Evolutionary conservation across 495 filamentous ascomycete species (phyloP).

Genomic region (Rusavskia elegans): DNA sequence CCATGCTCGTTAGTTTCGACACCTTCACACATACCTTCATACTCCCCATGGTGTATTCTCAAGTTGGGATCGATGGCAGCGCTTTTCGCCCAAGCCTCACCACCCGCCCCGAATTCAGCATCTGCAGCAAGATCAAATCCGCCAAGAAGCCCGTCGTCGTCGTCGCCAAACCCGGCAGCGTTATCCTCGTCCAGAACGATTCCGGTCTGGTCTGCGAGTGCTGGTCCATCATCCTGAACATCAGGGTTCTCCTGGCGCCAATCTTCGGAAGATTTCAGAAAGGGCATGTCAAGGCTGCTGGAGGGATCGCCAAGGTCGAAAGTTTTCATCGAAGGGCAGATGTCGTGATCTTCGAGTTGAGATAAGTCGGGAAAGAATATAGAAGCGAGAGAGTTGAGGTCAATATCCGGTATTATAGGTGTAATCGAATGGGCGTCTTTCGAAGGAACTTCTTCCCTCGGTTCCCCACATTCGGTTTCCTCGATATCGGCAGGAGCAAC

Average conservation of each 20-base stretch:
- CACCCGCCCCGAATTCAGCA: slow-evolving; percentile 53
- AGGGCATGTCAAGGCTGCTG: slow-evolving; percentile 76
- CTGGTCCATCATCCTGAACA: slow-evolving; percentile 29
- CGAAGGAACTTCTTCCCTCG: slow-evolving; percentile 20
- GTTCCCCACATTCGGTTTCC: slow-evolving; percentile 34
- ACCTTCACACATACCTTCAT: slow-evolving; percentile 15
- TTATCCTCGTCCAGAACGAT: slow-evolving; percentile 77
- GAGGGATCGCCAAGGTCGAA: slow-evolving; percentile 78
- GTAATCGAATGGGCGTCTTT: slow-evolving; percentile 14
- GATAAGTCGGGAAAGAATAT: slow-evolving; percentile 80
- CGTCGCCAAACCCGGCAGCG: slow-evolving; percentile 57
- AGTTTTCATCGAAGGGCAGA: slow-evolving; percentile 87
- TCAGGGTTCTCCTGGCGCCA: slow-evolving; percentile 50
- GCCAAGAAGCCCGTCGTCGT: slow-evolving; percentile 50
- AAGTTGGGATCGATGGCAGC: slow-evolving; percentile 45
- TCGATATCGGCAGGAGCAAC: slow-evolving; percentile 35
- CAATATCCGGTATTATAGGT: slow-evolving; percentile 52
- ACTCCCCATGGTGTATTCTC: slow-evolving; percentile 26
- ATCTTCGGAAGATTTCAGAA: slow-evolving; percentile 79
- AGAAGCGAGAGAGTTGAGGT: slow-evolving; percentile 52
- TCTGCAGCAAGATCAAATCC: slow-evolving; percentile 60
- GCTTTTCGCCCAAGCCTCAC: slow-evolving; percentile 50
- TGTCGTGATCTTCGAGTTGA: slow-evolving; percentile 66
- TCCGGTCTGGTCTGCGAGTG: slow-evolving; percentile 51
- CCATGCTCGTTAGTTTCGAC: slow-evolving; percentile 34